Evolutionary conservation across 2,329 filamentous ascomycete genomes (phyloP).

Genomic region (Colletotrichum tropicicola): DNA sequence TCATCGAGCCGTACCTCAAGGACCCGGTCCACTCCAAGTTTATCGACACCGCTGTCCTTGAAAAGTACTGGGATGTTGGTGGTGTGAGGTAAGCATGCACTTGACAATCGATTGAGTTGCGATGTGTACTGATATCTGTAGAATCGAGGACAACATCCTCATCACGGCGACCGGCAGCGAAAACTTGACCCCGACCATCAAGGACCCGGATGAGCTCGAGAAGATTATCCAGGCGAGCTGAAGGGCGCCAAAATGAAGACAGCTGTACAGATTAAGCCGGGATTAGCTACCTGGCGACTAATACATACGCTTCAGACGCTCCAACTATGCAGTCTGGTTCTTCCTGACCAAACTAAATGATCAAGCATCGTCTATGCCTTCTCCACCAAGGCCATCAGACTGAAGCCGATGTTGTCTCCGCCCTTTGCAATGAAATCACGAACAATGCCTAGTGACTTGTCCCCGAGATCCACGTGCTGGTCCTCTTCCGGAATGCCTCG

Average conservation of each 20-base stretch:
- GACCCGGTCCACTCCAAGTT: constrained; percentile 78
- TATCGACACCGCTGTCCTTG: constrained; percentile 77
- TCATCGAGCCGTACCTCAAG: constrained; percentile 81
- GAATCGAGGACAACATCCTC: constrained; percentile 76
- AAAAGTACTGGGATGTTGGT: constrained; percentile 84
- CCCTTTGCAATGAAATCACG: constrained; percentile 38
- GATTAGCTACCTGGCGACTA: neutral
- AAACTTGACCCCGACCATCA: constrained; percentile 77
- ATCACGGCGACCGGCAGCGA: constrained; percentile 75
- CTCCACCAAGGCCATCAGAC: constrained; percentile 40
- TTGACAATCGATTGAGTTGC: neutral
- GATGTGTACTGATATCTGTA: constrained; percentile 35
- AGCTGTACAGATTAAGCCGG: neutral
- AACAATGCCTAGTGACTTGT: constrained; percentile 66
- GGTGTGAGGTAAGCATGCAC: constrained; percentile 67
- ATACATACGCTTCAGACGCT: neutral
- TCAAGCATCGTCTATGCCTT: neutral
- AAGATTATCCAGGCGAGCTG: constrained; percentile 45
- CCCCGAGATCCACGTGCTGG: constrained; percentile 58
- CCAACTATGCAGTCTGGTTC: too few species aligned
- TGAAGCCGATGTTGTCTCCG: constrained; percentile 39
- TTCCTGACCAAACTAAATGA: neutral
- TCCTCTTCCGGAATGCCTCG: constrained; percentile 50
- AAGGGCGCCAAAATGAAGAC: neutral
- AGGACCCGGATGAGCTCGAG: constrained; percentile 72